A percentile compares a stretch with the other conserved stretches of the same genome.
Evolutionary conservation across 805 yeast species (phyloP).

Genomic region (Candida khao-thaluensis): DNA sequence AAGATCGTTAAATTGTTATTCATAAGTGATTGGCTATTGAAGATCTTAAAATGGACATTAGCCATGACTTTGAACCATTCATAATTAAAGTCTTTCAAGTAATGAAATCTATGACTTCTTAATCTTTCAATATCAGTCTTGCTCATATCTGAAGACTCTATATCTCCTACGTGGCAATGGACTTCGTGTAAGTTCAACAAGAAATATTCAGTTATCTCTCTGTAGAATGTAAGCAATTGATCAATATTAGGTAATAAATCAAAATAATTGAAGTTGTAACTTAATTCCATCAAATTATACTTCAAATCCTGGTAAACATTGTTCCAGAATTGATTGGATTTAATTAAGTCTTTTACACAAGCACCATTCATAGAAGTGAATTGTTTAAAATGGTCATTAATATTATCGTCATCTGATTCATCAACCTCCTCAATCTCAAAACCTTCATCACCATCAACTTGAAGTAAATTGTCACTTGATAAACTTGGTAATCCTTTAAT

Average conservation of each 20-base stretch:
- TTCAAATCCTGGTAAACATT: constrained; percentile 31
- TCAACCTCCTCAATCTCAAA: constrained; percentile 4
- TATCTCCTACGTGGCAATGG: constrained; percentile 2
- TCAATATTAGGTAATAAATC: constrained; percentile 20
- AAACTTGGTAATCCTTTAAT: constrained; percentile 12
- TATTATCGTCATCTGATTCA: constrained; percentile 5
- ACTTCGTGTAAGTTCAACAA: constrained; percentile 17
- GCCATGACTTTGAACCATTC: constrained; percentile 23
- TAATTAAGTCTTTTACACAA: constrained; percentile 15
- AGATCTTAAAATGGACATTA: constrained; percentile 17
- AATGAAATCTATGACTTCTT: constrained; percentile 17
- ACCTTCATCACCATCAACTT: constrained; percentile 1
- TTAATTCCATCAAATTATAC: constrained; percentile 18
- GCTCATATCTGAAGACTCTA: constrained; percentile 6
- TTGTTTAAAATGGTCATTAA: constrained; percentile 8
- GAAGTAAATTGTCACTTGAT: constrained; percentile 6
- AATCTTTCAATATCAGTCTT: constrained; percentile 8
- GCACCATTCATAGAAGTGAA: constrained; percentile 6
- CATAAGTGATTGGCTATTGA: constrained; percentile 15
- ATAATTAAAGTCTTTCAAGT: constrained; percentile 22
- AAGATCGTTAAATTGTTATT: constrained; percentile 9
- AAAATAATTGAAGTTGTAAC: constrained; percentile 16
- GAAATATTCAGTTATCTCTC: constrained; percentile 24
- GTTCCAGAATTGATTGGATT: constrained; percentile 27
- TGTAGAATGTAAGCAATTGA: constrained; percentile 20